Evolutionary conservation across 2,329 filamentous ascomycete species (phyloP).

Genomic region (Colletotrichum nymphaeae): DNA sequence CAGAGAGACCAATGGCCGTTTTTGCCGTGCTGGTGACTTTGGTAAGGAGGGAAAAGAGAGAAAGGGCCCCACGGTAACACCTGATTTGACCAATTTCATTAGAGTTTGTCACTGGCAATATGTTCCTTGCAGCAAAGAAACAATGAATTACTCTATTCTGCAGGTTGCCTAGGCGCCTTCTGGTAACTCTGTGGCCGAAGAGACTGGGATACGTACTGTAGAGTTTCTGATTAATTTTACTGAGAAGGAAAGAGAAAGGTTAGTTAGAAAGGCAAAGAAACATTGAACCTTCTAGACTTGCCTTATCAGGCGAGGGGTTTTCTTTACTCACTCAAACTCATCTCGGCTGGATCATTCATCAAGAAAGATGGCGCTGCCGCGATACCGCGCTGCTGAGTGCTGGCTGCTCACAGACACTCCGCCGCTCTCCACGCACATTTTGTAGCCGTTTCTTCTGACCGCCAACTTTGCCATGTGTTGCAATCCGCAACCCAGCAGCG

Average conservation of each 20-base stretch:
- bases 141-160: not conserved
- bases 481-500: not conserved
- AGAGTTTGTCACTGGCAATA: not conserved
- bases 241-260: not conserved
- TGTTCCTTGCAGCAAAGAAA: slow-evolving; percentile 6
- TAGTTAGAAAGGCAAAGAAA: not conserved
- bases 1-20: too few relatives aligned
- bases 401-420: not conserved
- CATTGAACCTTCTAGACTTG: not conserved
- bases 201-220: not conserved
- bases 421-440: not conserved
- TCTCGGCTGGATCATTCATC: not conserved
- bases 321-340: not conserved
- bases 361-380: not conserved
- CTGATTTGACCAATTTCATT: slow-evolving; percentile 14
- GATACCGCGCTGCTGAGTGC: too few relatives aligned
- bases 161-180: not conserved
- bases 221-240: slow-evolving; percentile 1
- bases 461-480: not conserved
- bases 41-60: not conserved
- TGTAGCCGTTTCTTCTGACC: not conserved
- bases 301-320: not conserved
- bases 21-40: not conserved
- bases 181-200: not conserved
- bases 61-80: not conserved